Conservation (phyloP, 495 filamentous ascomycete species). For the Penicillium taxi region DNA sequence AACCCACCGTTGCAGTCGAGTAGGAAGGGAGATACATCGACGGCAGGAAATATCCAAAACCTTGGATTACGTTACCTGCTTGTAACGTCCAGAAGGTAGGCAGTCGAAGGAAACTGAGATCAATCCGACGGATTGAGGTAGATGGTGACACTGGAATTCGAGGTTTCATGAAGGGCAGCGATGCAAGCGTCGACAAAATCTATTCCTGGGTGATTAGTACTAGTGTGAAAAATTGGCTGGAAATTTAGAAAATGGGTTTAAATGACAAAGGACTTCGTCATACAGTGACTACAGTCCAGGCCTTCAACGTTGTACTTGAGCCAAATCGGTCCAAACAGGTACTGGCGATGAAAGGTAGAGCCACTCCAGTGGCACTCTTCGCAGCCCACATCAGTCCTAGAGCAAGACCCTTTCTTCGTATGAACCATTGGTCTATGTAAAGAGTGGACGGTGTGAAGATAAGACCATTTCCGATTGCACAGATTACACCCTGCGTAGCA, state of each 20-base stretch:
- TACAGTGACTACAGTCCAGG: conserved; percentile 44
- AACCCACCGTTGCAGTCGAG: conserved; percentile 39
- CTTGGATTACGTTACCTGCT: conserved; percentile 50
- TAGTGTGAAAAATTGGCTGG: not conserved
- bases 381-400: conserved; percentile 51
- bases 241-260: not conserved
- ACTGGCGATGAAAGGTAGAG: conserved; percentile 47
- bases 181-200: conserved; percentile 29
- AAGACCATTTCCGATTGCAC: conserved; percentile 43
- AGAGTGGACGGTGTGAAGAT: conserved; percentile 45
- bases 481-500: conserved; percentile 48
- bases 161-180: conserved; percentile 51
- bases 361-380: conserved; percentile 40
- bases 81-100: conserved; percentile 49
- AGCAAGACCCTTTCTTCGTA: conserved; percentile 43
- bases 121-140: conserved; percentile 26
- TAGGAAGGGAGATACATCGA: conserved; percentile 58
- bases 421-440: conserved; percentile 53
- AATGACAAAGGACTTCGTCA: not conserved
- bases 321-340: conserved; percentile 46
- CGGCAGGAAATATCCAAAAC: conserved; percentile 62
- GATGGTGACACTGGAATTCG: conserved; percentile 41
- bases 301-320: conserved; percentile 45
- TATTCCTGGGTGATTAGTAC: conserved; percentile 4
- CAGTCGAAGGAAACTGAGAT: conserved; percentile 41